A percentile compares a stretch with the other conserved stretches of the same genome.
phyloP scores from a whole-genome alignment of 495 filamentous ascomycete species.

The Aspergillus baeticus region DNA sequence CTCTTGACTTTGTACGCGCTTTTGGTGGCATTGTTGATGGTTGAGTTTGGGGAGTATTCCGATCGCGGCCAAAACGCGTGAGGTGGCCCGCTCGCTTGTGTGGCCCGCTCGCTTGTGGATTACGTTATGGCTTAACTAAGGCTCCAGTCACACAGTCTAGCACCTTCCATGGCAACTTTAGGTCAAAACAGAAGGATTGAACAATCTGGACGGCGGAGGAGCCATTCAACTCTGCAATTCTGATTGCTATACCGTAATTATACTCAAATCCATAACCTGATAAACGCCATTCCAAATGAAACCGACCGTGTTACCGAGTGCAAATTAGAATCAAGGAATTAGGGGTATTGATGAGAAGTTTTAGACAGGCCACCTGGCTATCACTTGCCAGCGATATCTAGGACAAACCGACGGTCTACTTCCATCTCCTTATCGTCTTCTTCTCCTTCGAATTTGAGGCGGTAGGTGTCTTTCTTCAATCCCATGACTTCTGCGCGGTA shows the following conservation, averaged over 20 bases:
- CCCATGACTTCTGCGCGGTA: slow-evolving; percentile 94
- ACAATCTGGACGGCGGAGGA: too few species aligned
- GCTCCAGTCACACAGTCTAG: not conserved
- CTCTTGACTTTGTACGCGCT: too few species aligned
- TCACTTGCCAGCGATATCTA: slow-evolving; percentile 65
- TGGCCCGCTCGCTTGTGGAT: too few species aligned
- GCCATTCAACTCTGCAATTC: too few species aligned
- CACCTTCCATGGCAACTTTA: slow-evolving; percentile 3
- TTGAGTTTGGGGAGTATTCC: too few species aligned
- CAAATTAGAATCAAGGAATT: not conserved
- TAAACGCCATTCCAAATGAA: not conserved
- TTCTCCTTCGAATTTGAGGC: slow-evolving; percentile 82
- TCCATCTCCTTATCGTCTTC: slow-evolving; percentile 80
- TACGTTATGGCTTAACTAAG: slow-evolving; percentile 2
- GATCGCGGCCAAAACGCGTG: too few species aligned
- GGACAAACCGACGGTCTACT: slow-evolving; percentile 74
- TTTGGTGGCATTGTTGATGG: too few species aligned
- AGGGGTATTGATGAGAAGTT: slow-evolving; percentile 4
- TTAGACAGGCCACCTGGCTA: not conserved
- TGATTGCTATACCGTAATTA: not conserved
- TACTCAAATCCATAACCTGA: not conserved
- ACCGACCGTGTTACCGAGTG: not conserved
- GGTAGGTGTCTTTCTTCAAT: slow-evolving; percentile 58
- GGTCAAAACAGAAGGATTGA: too few species aligned
- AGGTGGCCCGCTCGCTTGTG: too few species aligned